Evolutionary conservation across 2,329 filamentous ascomycete species (phyloP).

Genomic region (Coleophoma cylindrospora): DNA sequence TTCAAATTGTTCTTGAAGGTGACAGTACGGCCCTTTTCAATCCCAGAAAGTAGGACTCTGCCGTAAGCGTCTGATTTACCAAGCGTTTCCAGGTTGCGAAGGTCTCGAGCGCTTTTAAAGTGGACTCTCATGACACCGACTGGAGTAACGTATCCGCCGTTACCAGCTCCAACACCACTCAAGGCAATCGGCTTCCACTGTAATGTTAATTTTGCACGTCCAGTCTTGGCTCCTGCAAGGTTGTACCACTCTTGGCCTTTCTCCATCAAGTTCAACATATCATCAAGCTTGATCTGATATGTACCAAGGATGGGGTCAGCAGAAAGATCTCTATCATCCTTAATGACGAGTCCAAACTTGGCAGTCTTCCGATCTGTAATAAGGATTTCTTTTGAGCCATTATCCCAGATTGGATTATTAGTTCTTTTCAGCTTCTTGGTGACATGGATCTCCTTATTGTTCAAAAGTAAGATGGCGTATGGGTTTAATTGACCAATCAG

Average conservation of each 20-base stretch:
- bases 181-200: slow-evolving; percentile 95
- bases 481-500: slow-evolving; percentile 87
- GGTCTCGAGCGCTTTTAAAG: slow-evolving; percentile 74
- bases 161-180: slow-evolving; percentile 69
- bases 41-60: slow-evolving; percentile 80
- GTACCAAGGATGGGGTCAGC: slow-evolving; percentile 81
- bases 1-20: slow-evolving; percentile 95
- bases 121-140: slow-evolving; percentile 95
- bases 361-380: slow-evolving; percentile 91
- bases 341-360: slow-evolving; percentile 86
- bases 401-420: slow-evolving; percentile 94
- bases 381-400: slow-evolving; percentile 88
- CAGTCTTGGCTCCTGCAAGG: slow-evolving; percentile 72
- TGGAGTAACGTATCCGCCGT: slow-evolving; percentile 85
- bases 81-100: slow-evolving; percentile 90
- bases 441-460: slow-evolving; percentile 83
- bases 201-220: slow-evolving; percentile 82
- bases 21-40: slow-evolving; percentile 87
- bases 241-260: slow-evolving; percentile 98
- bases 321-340: slow-evolving; percentile 85
- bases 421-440: slow-evolving; percentile 94
- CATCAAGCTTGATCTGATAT: slow-evolving; percentile 93
- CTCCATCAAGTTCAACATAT: slow-evolving; percentile 84
- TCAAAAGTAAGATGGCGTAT: slow-evolving; percentile 82
- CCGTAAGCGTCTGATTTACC: slow-evolving; percentile 97